Evolutionary conservation across 1,284 basidiomycete genomes (phyloP).

Genomic region (Cryptococcus sp.): DNA sequence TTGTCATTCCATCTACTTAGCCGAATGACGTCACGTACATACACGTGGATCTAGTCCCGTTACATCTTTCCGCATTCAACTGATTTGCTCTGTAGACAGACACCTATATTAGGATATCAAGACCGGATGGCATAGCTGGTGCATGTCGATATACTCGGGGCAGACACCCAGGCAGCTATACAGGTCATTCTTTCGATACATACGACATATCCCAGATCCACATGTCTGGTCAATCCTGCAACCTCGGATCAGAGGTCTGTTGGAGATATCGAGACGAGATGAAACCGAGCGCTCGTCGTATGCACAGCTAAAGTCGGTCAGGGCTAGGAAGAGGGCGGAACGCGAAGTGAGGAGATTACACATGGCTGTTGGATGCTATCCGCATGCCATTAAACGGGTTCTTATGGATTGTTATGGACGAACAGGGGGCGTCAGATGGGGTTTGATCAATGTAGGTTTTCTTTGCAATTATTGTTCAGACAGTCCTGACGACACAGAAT

Average conservation of each 20-base stretch:
- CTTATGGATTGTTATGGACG: constrained; percentile 25
- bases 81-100: not conserved
- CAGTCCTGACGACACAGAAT: constrained; percentile 6
- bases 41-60: too few species aligned
- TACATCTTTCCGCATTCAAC: too few species aligned
- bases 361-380: constrained; percentile 36
- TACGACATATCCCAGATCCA: constrained; percentile 36
- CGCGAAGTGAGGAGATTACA: constrained; percentile 25
- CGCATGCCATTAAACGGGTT: constrained; percentile 33
- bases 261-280: not conserved
- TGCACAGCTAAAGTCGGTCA: constrained; percentile 5
- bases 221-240: constrained; percentile 32
- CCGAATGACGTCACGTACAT: too few species aligned
- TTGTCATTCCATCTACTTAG: too few species aligned
- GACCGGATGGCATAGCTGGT: not conserved
- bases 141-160: not conserved
- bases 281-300: not conserved
- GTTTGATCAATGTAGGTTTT: constrained; percentile 21
- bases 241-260: constrained; percentile 18
- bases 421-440: constrained; percentile 17
- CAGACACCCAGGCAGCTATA: constrained; percentile 18
- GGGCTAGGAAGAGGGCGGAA: not conserved
- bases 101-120: not conserved
- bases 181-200: constrained; percentile 26
- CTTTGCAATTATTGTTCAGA: not conserved